Evolutionary conservation across 306 rosid species (phyloP).

Genomic region (Rubus idaeus): DNA sequence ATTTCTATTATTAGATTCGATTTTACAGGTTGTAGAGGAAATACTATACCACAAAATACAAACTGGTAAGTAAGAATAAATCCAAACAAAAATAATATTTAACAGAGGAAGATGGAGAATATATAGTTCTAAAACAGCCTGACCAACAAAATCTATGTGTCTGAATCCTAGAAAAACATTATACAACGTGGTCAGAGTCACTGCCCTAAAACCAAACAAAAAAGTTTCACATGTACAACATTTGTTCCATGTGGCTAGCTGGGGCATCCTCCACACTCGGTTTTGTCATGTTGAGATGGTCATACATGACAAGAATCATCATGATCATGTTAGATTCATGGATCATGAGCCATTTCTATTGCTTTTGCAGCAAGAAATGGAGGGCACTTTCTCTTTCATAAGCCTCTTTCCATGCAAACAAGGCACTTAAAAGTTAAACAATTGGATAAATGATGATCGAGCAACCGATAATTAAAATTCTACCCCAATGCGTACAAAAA

Average conservation of each 20-base stretch:
- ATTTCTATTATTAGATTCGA: neutral
- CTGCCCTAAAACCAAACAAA: neutral
- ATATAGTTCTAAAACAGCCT: neutral
- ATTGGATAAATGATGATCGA: too few relatives aligned
- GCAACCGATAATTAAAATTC: too few relatives aligned
- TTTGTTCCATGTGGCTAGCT: slow-evolving; percentile 11
- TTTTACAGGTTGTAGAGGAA: neutral
- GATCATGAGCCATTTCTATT: neutral
- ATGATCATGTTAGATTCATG: neutral
- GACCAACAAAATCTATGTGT: neutral
- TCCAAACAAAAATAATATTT: neutral
- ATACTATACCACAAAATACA: neutral
- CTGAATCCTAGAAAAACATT: neutral
- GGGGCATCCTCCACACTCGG: neutral
- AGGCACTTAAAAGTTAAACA: neutral
- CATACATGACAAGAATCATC: neutral
- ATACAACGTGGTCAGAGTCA: slow-evolving; percentile 7
- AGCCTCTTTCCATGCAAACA: too few relatives aligned
- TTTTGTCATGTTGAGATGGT: neutral
- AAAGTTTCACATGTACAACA: neutral
- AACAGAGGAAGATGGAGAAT: slow-evolving; percentile 1
- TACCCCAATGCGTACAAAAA: neutral
- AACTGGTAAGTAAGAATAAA: neutral
- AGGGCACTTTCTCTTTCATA: neutral
- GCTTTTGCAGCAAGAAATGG: neutral